Evolutionary conservation across 2,329 filamentous ascomycete species (phyloP).

Genomic region (Cercospora citrullina): DNA sequence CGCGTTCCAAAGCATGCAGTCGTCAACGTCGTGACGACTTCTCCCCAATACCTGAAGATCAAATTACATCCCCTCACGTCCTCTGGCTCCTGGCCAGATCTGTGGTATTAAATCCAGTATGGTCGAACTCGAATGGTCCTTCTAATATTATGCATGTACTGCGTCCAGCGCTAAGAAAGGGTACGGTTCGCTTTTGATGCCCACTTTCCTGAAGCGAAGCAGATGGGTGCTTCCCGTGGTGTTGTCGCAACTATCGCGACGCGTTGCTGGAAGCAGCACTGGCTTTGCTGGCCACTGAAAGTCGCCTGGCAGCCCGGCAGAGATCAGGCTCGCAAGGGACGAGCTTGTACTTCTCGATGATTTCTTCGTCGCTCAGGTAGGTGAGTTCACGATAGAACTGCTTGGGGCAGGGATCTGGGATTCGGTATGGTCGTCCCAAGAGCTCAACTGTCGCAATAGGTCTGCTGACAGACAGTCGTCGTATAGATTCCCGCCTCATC

Average conservation of each 20-base stretch:
- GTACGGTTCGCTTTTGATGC: neutral
- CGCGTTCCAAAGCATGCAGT: neutral
- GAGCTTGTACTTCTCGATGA: slow-evolving; percentile 21
- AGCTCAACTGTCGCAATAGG: slow-evolving; percentile 20
- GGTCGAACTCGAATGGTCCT: neutral
- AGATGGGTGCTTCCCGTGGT: neutral
- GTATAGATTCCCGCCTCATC: neutral
- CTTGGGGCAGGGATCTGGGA: slow-evolving; percentile 15
- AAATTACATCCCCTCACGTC: neutral
- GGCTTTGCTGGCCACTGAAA: neutral
- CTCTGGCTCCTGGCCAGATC: neutral
- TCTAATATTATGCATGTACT: neutral
- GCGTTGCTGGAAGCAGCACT: neutral
- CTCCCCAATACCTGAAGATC: neutral
- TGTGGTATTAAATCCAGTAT: neutral
- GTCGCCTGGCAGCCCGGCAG: neutral
- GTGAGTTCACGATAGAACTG: slow-evolving; percentile 24
- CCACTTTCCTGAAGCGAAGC: neutral
- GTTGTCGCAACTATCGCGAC: neutral
- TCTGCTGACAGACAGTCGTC: neutral
- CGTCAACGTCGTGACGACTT: neutral
- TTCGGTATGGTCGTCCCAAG: slow-evolving; percentile 16
- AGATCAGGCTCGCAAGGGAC: slow-evolving; percentile 14
- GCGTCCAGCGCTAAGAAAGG: neutral
- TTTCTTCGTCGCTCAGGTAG: slow-evolving; percentile 21